These are phyloP conservation scores for Filobasidium floriforme DNA, from an alignment of 768 basidiomycete genomes.

Conservation along the genomic window DNA sequence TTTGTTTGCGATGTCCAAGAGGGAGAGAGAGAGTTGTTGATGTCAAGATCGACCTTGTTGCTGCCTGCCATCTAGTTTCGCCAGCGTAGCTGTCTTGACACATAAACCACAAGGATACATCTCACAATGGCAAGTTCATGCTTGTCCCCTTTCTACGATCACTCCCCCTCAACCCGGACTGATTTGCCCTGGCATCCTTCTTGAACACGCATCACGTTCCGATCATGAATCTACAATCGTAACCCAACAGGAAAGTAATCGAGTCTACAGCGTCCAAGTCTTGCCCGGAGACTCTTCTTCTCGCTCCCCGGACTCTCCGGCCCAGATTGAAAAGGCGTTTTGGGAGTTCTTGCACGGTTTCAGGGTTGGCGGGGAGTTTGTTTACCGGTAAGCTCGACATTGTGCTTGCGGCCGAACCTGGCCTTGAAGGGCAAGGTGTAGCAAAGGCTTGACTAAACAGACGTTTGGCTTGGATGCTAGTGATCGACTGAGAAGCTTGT, in stretches of 20 bases:
- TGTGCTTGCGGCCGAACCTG: neutral
- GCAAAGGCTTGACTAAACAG: neutral
- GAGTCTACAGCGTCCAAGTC: constrained; percentile 71
- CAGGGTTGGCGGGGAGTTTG: constrained; percentile 80
- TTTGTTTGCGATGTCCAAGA: neutral
- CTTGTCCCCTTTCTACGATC: too few species aligned
- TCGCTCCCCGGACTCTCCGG: constrained; percentile 47
- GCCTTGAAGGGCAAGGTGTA: too few species aligned
- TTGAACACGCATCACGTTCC: too few species aligned
- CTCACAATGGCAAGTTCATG: too few species aligned
- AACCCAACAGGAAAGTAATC: constrained; percentile 55
- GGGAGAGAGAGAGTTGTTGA: neutral
- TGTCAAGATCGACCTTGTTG: neutral
- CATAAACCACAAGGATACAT: too few species aligned
- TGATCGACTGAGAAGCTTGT: constrained; percentile 80
- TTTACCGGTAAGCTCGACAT: constrained; percentile 62
- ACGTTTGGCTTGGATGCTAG: constrained; percentile 39
- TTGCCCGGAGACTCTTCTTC: constrained; percentile 50
- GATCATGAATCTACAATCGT: too few species aligned
- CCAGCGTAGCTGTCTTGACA: too few species aligned
- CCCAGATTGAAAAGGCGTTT: constrained; percentile 70
- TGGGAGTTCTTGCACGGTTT: constrained; percentile 81
- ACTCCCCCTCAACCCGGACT: too few species aligned
- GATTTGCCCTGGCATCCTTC: too few species aligned
- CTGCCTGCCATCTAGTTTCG: too few species aligned